These are phyloP conservation scores for Termitomyces sp. DNA, from an alignment of 768 basidiomycete genomes.

Conservation along the genomic window DNA sequence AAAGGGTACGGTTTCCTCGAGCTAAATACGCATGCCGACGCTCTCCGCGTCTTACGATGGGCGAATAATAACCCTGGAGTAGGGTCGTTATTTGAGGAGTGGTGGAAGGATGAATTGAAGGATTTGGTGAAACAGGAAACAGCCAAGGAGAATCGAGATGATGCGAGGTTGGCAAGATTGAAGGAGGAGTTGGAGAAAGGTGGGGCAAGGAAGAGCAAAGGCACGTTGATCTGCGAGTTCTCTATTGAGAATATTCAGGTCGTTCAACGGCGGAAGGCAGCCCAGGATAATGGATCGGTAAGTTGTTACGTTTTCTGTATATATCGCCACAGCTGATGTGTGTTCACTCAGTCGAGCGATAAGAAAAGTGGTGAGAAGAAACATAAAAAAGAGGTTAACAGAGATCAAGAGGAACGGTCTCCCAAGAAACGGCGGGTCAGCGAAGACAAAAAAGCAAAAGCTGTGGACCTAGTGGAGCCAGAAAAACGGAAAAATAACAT, in stretches of 20 bases:
- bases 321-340: background rate
- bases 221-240: constrained; percentile 83
- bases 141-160: constrained; percentile 36
- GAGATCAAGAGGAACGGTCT: constrained; percentile 23
- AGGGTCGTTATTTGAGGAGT: constrained; percentile 57
- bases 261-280: constrained; percentile 65
- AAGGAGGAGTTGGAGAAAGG: constrained; percentile 49
- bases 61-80: constrained; percentile 84
- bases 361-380: constrained; percentile 8
- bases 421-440: constrained; percentile 34
- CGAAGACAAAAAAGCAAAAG: constrained; percentile 14
- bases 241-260: constrained; percentile 94
- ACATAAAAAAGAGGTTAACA: constrained; percentile 9
- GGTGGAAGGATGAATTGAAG: constrained; percentile 81
- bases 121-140: constrained; percentile 54
- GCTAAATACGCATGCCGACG: constrained; percentile 82
- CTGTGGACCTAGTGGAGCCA: constrained; percentile 12
- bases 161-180: constrained; percentile 48
- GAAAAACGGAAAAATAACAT: constrained; percentile 34
- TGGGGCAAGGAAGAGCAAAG: constrained; percentile 33
- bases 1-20: constrained; percentile 97
- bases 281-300: constrained; percentile 32
- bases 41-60: constrained; percentile 87
- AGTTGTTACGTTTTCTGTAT: constrained; percentile 1
- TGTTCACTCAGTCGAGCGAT: constrained; percentile 6